These are phyloP conservation scores for Talaromyces nanjingensis DNA, from an alignment of 495 filamentous ascomycete genomes.

Conservation along the genomic window DNA sequence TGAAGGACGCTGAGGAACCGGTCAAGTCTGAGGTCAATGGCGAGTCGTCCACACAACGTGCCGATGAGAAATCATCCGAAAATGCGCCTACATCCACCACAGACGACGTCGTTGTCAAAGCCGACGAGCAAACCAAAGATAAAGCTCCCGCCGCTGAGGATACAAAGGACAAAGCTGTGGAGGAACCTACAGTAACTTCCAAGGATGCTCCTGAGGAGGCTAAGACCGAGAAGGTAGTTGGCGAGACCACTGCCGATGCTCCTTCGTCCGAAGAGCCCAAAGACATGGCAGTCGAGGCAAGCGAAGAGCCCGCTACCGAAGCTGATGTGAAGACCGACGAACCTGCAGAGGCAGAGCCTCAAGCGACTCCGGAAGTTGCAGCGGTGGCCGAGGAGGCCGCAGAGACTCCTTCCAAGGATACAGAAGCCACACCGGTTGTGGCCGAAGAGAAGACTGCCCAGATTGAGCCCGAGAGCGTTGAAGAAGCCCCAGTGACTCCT, in stretches of 20 bases:
- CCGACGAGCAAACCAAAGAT: slow-evolving; percentile 7
- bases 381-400: neutral
- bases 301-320: slow-evolving; percentile 5
- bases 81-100: neutral
- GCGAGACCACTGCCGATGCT: neutral
- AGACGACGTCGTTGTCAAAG: neutral
- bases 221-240: slow-evolving; percentile 5
- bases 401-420: neutral
- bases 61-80: slow-evolving; percentile 5
- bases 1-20: slow-evolving; percentile 6
- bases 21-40: neutral
- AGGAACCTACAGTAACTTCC: slow-evolving; percentile 6
- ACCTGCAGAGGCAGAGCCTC: neutral
- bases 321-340: slow-evolving; percentile 2
- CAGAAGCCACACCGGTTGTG: neutral
- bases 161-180: slow-evolving; percentile 7
- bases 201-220: slow-evolving; percentile 13
- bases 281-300: slow-evolving; percentile 4
- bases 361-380: slow-evolving; percentile 3
- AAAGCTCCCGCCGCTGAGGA: slow-evolving; percentile 5
- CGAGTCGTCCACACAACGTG: neutral
- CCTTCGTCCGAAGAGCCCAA: neutral
- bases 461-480: neutral
- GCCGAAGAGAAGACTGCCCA: slow-evolving; percentile 3
- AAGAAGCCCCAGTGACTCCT: neutral